Evolutionary conservation across 768 basidiomycete species (phyloP).

Genomic region (Leccinum incarnatum): DNA sequence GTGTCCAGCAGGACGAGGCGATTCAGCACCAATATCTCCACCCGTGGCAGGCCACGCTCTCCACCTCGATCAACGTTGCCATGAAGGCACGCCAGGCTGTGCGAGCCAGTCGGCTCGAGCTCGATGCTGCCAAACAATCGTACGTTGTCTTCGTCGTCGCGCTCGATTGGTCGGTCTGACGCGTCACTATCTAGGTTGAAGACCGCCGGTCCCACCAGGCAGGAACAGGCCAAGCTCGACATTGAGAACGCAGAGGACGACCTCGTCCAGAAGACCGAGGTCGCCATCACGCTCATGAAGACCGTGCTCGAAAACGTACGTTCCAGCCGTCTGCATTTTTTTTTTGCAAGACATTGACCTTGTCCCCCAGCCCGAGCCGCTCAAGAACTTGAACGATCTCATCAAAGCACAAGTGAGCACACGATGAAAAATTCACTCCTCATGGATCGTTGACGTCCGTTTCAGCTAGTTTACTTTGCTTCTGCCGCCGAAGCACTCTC

Average conservation of each 20-base stretch:
- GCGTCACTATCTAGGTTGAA: constrained; percentile 59
- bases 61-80: constrained; percentile 80
- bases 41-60: constrained; percentile 87
- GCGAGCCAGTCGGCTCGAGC: constrained; percentile 73
- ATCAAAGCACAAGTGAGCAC: constrained; percentile 76
- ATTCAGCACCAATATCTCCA: constrained; percentile 67
- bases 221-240: constrained; percentile 90
- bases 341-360: not conserved
- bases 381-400: constrained; percentile 92
- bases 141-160: constrained; percentile 35
- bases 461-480: constrained; percentile 67
- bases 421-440: not conserved
- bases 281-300: constrained; percentile 96
- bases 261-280: constrained; percentile 96
- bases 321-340: constrained; percentile 4
- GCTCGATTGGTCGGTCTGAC: constrained; percentile 1
- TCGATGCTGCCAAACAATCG: constrained; percentile 90
- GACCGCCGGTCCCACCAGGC: constrained; percentile 66
- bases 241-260: constrained; percentile 95
- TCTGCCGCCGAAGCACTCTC: constrained; percentile 77
- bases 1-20: constrained; percentile 74
- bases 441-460: constrained; percentile 6
- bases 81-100: constrained; percentile 91
- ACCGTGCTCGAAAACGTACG: constrained; percentile 96
- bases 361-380: constrained; percentile 75